These are phyloP conservation scores for Hyphopichia burtonii DNA, from an alignment of 1,139 yeast species.

Conservation along the genomic window DNA sequence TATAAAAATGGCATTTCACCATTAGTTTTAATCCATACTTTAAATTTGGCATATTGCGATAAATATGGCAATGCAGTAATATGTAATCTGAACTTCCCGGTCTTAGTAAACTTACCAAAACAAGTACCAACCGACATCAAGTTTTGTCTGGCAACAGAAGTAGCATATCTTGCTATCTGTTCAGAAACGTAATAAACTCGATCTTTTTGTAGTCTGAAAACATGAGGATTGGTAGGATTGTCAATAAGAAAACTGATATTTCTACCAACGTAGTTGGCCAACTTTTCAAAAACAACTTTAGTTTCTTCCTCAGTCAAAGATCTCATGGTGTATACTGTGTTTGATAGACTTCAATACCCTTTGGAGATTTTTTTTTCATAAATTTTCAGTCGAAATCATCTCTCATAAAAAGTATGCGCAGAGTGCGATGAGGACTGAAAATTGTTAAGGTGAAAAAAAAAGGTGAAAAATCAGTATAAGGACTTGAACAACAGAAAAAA, in stretches of 20 bases:
- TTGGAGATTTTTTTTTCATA: background rate
- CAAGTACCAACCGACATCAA: slow-evolving; percentile 93
- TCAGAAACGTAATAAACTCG: slow-evolving; percentile 92
- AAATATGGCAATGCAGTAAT: slow-evolving; percentile 84
- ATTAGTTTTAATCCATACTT: slow-evolving; percentile 93
- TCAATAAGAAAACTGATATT: slow-evolving; percentile 87
- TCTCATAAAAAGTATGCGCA: background rate
- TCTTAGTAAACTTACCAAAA: slow-evolving; percentile 94
- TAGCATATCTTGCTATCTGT: slow-evolving; percentile 79
- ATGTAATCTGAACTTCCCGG: slow-evolving; percentile 94
- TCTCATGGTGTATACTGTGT: slow-evolving; percentile 61
- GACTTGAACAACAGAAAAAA: background rate
- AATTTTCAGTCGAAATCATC: background rate
- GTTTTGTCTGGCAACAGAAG: slow-evolving; percentile 83
- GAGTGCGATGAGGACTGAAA: slow-evolving; percentile 1
- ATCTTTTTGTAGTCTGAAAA: slow-evolving; percentile 93
- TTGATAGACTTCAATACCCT: too few species aligned
- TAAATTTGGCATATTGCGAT: slow-evolving; percentile 86
- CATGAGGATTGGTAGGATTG: slow-evolving; percentile 87
- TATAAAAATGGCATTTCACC: slow-evolving; percentile 99
- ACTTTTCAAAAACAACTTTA: slow-evolving; percentile 90
- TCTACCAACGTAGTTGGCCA: slow-evolving; percentile 94
- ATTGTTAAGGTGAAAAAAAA: background rate
- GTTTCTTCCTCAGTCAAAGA: slow-evolving; percentile 97
- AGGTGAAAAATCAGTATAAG: background rate